Percentiles rank a stretch among this genome's conserved stretches.
Conservation (phyloP, 495 filamentous ascomycete genomes). For the Aspergillus avenaceus region DNA sequence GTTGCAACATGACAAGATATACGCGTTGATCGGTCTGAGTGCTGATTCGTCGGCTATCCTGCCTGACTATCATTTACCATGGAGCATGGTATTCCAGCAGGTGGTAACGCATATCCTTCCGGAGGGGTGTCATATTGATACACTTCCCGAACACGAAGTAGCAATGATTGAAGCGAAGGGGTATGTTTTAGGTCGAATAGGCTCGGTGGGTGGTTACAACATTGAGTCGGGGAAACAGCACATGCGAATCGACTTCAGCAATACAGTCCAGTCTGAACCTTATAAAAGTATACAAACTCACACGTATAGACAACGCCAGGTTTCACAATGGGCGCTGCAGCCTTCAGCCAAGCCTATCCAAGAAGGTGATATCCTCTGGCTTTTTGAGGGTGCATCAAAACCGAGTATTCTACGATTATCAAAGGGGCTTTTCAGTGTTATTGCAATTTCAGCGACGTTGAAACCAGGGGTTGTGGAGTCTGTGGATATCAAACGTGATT, state of each 20-base stretch:
- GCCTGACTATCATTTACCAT: background rate
- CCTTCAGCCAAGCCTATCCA: background rate
- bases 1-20: background rate
- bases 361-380: slow-evolving; percentile 1
- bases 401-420: no score
- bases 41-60: background rate
- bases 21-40: background rate
- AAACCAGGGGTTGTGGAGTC: no score
- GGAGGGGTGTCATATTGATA: background rate
- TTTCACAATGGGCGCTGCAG: background rate
- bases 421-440: no score
- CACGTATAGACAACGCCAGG: no score
- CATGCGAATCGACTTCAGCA: no score
- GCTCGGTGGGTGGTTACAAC: no score
- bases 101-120: background rate
- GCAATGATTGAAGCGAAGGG: slow-evolving; percentile 1
- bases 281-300: no score
- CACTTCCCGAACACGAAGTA: background rate
- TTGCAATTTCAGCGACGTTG: no score
- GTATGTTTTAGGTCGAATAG: background rate
- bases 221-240: no score
- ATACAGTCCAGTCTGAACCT: no score
- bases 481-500: no score
- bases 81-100: background rate
- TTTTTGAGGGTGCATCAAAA: no score